Conservation (phyloP, 306 rosid genomes). For the Castanea mollissima region DNA sequence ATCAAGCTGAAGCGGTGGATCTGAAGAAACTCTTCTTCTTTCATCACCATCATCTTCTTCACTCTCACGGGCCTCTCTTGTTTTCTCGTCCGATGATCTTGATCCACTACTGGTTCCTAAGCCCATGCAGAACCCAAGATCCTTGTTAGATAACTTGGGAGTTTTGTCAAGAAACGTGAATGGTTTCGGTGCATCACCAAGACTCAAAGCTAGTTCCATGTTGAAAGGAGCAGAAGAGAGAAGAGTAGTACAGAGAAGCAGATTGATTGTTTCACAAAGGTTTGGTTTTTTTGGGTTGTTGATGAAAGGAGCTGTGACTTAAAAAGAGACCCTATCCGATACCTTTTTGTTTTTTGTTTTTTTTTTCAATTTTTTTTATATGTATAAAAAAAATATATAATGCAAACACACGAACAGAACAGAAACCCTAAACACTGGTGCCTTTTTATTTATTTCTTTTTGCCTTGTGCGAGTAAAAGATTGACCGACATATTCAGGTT, state of each 20-base stretch:
- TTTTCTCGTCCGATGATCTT: slow-evolving; percentile 21
- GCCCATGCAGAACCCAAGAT: slow-evolving; percentile 49
- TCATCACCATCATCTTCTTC: neutral
- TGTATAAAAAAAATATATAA: neutral
- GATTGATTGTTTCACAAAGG: neutral
- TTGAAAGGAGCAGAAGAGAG: neutral
- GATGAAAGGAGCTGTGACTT: neutral
- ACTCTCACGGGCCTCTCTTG: slow-evolving; percentile 3
- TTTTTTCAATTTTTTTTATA: neutral
- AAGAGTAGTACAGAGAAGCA: neutral
- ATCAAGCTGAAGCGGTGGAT: slow-evolving; percentile 80
- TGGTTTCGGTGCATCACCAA: slow-evolving; percentile 64
- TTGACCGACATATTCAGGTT: slow-evolving; percentile 90
- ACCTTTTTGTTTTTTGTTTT: neutral
- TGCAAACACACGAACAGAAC: neutral
- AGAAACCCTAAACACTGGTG: neutral
- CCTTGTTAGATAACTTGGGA: slow-evolving; percentile 29
- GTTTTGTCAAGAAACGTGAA: slow-evolving; percentile 49
- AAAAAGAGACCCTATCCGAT: slow-evolving; percentile 15
- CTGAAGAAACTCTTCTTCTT: slow-evolving; percentile 34
- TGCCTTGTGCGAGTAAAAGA: slow-evolving; percentile 29
- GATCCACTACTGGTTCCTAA: slow-evolving; percentile 30
- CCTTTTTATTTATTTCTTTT: slow-evolving; percentile 31
- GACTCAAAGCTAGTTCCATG: slow-evolving; percentile 85
- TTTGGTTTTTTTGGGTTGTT: neutral